Base-by-base conservation (phyloP, 495 filamentous ascomycete species). In the Xylaria grammica region DNA sequence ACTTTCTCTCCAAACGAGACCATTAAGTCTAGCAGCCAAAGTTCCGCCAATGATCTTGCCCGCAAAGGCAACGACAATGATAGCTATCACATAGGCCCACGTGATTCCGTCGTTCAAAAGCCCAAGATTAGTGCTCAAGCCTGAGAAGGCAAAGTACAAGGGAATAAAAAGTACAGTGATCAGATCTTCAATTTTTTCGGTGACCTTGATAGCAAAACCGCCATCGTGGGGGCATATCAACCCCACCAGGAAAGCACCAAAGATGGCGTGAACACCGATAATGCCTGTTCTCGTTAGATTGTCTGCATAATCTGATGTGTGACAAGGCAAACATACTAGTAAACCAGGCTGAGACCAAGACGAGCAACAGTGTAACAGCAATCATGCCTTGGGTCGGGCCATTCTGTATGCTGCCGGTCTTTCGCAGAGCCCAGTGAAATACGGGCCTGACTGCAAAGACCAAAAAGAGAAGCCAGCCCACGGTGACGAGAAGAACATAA, bases 151-250 rank as follows among this genome's bases (percentile, higher is more conserved):
- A 78, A 98, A 99, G 74, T 99, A 99, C 4, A 99, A 88, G 0
- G 95, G 95, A 13, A 97, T 80, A 65, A 99, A 93, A n/a, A 99
- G 80, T 24, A 92, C 86, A 1, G 87, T 85, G 52, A 99, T 89
- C 8, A 99, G 77, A 78, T 99, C 95, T 73, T 99, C 95, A 56
- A 99, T 86, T 80, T 98, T 99, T 72, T 99, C 95, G 0, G 94
- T 94, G 62, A 99, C 75, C 67, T 95, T 93, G 73, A 97, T 96
- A 19, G 93, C 91, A 75, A 97, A 99, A 7, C 94, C 94, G 42
- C 91, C 91, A 54, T 97, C 91, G 69, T 97, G 95, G 0, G 95
- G 95, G 72, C 94, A 97, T 60, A 99, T 93, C 59, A 99, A 68
- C 15, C 95, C 95, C 63, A 95, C 85, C 17, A 97, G 74, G 72